These are phyloP conservation scores for Pestalotiopsis sp. DNA, from an alignment of 2,329 filamentous ascomycete species.

Conservation along the genomic window DNA sequence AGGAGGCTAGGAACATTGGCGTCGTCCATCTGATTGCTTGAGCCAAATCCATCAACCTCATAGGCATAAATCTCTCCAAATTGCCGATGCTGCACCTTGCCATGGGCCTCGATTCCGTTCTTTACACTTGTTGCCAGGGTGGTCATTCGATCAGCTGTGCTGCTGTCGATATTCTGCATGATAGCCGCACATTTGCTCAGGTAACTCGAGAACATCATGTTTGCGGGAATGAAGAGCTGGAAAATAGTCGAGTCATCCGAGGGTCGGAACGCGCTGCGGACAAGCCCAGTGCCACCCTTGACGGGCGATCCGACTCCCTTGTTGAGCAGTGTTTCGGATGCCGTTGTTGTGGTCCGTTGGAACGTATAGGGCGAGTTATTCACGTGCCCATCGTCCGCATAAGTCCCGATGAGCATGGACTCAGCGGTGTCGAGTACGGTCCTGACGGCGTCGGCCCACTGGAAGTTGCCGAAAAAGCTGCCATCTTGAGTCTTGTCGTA, in stretches of 20 bases:
- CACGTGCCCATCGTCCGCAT: slow-evolving; percentile 32
- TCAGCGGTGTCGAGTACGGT: slow-evolving; percentile 70
- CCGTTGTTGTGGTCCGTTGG: slow-evolving; percentile 69
- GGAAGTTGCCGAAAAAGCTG: slow-evolving; percentile 71
- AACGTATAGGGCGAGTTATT: slow-evolving; percentile 67
- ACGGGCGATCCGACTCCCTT: slow-evolving; percentile 80
- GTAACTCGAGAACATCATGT: slow-evolving; percentile 79
- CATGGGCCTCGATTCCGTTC: slow-evolving; percentile 60
- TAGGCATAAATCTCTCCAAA: slow-evolving; percentile 75
- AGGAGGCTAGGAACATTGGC: slow-evolving; percentile 72
- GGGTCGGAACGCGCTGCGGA: slow-evolving; percentile 87
- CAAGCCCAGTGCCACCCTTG: slow-evolving; percentile 74
- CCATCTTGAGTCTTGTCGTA: slow-evolving; percentile 72
- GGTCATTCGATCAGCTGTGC: slow-evolving; percentile 58
- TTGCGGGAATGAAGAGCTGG: slow-evolving; percentile 87
- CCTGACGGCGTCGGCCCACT: slow-evolving; percentile 75
- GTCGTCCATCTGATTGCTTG: slow-evolving; percentile 69
- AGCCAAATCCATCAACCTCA: slow-evolving; percentile 77
- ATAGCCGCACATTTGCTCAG: slow-evolving; percentile 53
- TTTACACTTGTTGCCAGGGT: slow-evolving; percentile 65
- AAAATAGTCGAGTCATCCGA: slow-evolving; percentile 87
- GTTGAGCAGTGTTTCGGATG: slow-evolving; percentile 82
- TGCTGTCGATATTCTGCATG: slow-evolving; percentile 43
- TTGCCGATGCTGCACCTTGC: slow-evolving; percentile 48
- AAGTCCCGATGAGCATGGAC: slow-evolving; percentile 72